Conservation (phyloP, 176 grass and related monocot species). For the Juncus effusus region DNA sequence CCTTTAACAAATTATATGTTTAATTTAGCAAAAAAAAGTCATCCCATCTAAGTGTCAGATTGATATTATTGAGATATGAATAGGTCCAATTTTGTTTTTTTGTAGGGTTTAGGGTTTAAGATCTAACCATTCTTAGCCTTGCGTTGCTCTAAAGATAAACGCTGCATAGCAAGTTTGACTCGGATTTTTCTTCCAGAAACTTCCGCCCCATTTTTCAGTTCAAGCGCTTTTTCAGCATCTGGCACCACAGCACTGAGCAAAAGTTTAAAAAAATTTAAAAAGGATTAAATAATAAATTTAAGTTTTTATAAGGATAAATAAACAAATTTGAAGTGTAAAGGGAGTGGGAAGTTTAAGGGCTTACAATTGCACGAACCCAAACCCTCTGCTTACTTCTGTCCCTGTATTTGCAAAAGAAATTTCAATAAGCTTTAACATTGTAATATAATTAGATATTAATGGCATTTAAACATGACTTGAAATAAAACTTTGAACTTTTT, state of each 20-base stretch:
- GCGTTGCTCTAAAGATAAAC: conserved; percentile 65
- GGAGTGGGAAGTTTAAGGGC: conserved; percentile 10
- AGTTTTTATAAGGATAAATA: neutral
- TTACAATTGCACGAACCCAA: conserved; percentile 93
- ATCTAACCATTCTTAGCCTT: conserved; percentile 60
- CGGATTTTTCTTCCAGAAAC: conserved; percentile 83
- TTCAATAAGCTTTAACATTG: neutral
- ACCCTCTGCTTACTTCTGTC: conserved; percentile 63
- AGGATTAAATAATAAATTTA: neutral
- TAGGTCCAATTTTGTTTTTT: too few species aligned
- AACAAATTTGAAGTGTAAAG: neutral
- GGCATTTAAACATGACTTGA: too few species aligned
- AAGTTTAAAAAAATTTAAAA: conserved; percentile 24
- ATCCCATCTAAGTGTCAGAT: too few species aligned
- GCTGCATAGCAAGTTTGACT: conserved; percentile 74
- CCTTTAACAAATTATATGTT: too few species aligned
- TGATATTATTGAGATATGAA: too few species aligned
- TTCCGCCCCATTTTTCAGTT: conserved; percentile 67
- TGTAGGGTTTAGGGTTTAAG: neutral
- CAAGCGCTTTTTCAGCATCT: conserved; percentile 76
- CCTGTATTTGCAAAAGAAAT: conserved; percentile 36
- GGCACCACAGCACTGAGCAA: conserved; percentile 60
- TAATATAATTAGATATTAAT: too few species aligned
- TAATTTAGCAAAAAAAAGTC: too few species aligned
- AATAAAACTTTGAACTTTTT: too few species aligned